Base-by-base conservation (phyloP, 192 early-diverging fungal genomes). In the Dissophora globulifera region DNA sequence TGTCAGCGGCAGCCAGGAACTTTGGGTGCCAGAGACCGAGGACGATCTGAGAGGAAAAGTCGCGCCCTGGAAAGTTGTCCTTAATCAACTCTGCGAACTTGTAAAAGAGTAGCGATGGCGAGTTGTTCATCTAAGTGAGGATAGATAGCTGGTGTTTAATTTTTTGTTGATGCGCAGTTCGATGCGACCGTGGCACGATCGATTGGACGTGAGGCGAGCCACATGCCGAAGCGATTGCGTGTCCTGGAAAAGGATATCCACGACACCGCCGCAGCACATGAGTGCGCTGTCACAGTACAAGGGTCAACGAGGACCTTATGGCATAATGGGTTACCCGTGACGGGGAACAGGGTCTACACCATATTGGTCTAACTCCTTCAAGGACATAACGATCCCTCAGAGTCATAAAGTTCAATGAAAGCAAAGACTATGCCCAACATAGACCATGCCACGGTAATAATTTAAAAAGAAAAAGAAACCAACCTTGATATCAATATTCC, bases 401-500 rank as follows among this genome's bases (percentile, higher is more conserved):
- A n/a, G n/a, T n/a, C n/a, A n/a, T n/a, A n/a, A n/a, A n/a, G n/a
- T n/a, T n/a, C n/a, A n/a, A n/a, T n/a, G n/a, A n/a, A n/a, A n/a
- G n/a, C n/a, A n/a, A n/a, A n/a, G n/a, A n/a, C n/a, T n/a, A n/a
- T n/a, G n/a, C n/a, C n/a, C n/a, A n/a, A n/a, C n/a, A n/a, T n/a
- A n/a, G n/a, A n/a, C 7, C 38, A 40, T 7, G 38, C 38, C 38
- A 7, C 38, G 38, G 38, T 40, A 13, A 40, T 40, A 40, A n/a
- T n/a, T n/a, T n/a, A n/a, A n/a, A 38, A 9, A 13, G 35, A 38
- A 6, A 6, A 38, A 38, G 6, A 38, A 13, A 38, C 58, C 32
- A 49, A 83, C 78, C 81, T 88, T 88, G 33, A 88, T 83, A 53
- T 88, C 86, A 55, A 88, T 71, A 43, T 86, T 81, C 54, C 79